These are phyloP conservation scores for Leptographium wingfieldii DNA, from an alignment of 2,329 filamentous ascomycete species.

Conservation along the genomic window DNA sequence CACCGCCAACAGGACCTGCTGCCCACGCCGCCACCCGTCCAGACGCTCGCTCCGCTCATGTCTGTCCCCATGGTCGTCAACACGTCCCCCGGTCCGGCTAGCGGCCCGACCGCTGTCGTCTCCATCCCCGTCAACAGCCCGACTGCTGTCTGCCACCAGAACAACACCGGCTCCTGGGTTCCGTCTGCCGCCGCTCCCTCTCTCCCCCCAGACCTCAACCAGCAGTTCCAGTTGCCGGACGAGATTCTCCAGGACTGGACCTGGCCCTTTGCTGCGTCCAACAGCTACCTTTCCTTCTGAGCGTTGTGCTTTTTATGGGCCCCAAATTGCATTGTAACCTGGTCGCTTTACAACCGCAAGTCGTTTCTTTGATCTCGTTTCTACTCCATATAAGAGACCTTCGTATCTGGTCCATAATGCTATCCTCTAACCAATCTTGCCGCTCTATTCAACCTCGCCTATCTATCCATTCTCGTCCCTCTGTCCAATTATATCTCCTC, in stretches of 20 bases:
- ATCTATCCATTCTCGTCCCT: too few relatives aligned
- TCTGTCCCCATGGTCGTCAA: neutral
- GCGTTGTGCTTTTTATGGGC: neutral
- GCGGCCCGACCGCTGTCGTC: neutral
- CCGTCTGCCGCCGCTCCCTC: neutral
- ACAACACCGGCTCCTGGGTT: neutral
- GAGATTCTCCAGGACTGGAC: slow-evolving; percentile 10
- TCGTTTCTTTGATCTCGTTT: too few relatives aligned
- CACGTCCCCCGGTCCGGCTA: neutral
- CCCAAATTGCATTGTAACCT: neutral
- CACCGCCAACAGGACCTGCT: neutral
- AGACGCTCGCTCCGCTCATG: neutral
- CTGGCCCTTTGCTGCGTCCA: slow-evolving; percentile 11
- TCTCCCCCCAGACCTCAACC: neutral
- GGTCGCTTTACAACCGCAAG: too few relatives aligned
- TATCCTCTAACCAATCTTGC: too few relatives aligned
- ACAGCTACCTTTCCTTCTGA: slow-evolving; percentile 9
- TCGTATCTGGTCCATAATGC: too few relatives aligned
- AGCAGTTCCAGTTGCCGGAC: slow-evolving; percentile 4
- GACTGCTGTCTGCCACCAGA: neutral
- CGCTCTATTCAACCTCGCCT: too few relatives aligned
- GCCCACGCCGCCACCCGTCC: neutral
- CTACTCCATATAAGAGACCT: too few relatives aligned
- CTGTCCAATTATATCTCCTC: too few relatives aligned
- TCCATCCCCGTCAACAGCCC: neutral